Base-by-base conservation (phyloP, 768 basidiomycete genomes). In the Boletus patriciae region DNA sequence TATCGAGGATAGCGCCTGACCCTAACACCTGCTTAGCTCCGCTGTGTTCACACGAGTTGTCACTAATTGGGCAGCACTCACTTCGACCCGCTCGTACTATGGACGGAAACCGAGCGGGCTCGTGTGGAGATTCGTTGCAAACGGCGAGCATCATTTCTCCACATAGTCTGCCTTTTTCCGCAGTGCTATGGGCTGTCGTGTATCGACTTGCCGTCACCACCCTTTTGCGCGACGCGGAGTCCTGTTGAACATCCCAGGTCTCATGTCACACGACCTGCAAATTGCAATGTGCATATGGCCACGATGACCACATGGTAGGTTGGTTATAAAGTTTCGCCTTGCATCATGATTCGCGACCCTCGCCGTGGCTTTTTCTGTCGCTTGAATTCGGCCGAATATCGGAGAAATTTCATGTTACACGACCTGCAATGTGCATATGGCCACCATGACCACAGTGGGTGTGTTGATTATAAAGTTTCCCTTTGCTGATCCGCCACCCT, bases 231-330 rank as follows among this genome's bases (percentile, higher is more conserved):
- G 42, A 16, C 8, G 34, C 16, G 50, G 33, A 19, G 18, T 23
- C n/a, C 19, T 18, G 51, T 27, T 23, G 27, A 58, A 38, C n/a
- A 18, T 52, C 29, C 43, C 45, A 29, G 27, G 6, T 25, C 16
- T 41, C 37, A 6, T 42, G 62, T 64, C 62, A 64, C 62, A 64
- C 62, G 62, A 64, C 58, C 46, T 11, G 19, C 62, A 62, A 64
- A 55, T 43, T 11, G 19, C 27, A 47, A 31, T 18, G 50, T 52
- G 21, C 57, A 46, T 54, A 36, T 50, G 50, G 25, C 25, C n/a
- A 4, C 38, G 8, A 23, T 48, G 23, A n/a, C 49, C 46, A 7
- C 41, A 37, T 42, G 29, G 55, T 38, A 10, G 18, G 23, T 43
- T 18, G 36, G 19, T 52, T 44, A 29, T 46, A 15, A n/a, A 29